These are phyloP conservation scores for Pterulicium gracile DNA, from an alignment of 1,284 basidiomycete genomes.

Conservation along the genomic window DNA sequence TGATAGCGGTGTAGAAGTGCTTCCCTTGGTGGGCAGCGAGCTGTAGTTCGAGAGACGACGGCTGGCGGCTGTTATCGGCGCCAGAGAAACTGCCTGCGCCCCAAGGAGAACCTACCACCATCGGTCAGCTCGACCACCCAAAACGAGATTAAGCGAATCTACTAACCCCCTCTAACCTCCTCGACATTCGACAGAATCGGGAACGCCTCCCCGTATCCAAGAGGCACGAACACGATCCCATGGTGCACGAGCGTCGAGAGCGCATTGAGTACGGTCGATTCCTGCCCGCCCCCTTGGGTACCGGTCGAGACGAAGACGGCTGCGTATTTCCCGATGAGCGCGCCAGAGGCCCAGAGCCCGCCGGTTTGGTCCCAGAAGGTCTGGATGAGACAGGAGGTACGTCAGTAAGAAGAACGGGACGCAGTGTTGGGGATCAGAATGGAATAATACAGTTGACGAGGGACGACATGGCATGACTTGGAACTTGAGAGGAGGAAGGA, in stretches of 20 bases:
- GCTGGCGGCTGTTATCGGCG: slow-evolving; percentile 51
- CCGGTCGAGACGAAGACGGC: slow-evolving; percentile 62
- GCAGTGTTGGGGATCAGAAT: too few species aligned
- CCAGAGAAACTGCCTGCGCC: slow-evolving; percentile 64
- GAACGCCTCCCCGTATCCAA: slow-evolving; percentile 61
- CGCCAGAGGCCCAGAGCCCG: slow-evolving; percentile 61
- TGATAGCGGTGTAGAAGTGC: slow-evolving; percentile 39
- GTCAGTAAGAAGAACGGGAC: background rate
- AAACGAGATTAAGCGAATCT: too few species aligned
- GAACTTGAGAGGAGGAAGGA: too few species aligned
- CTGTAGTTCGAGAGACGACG: slow-evolving; percentile 51
- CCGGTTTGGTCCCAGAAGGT: slow-evolving; percentile 80
- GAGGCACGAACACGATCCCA: slow-evolving; percentile 69
- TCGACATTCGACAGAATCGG: slow-evolving; percentile 45
- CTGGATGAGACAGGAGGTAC: slow-evolving; percentile 17
- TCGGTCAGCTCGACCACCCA: too few species aligned
- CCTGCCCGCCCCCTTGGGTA: slow-evolving; percentile 63
- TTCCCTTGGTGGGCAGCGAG: slow-evolving; percentile 58
- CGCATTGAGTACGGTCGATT: slow-evolving; percentile 52
- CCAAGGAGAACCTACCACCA: slow-evolving; percentile 51
- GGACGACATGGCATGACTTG: too few species aligned
- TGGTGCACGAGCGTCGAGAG: slow-evolving; percentile 76
- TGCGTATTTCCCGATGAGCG: slow-evolving; percentile 75
- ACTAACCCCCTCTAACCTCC: slow-evolving; percentile 56
- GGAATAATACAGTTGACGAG: too few species aligned